These are phyloP conservation scores for Alternaria arbusti DNA, from an alignment of 2,329 filamentous ascomycete genomes.

Conservation along the genomic window DNA sequence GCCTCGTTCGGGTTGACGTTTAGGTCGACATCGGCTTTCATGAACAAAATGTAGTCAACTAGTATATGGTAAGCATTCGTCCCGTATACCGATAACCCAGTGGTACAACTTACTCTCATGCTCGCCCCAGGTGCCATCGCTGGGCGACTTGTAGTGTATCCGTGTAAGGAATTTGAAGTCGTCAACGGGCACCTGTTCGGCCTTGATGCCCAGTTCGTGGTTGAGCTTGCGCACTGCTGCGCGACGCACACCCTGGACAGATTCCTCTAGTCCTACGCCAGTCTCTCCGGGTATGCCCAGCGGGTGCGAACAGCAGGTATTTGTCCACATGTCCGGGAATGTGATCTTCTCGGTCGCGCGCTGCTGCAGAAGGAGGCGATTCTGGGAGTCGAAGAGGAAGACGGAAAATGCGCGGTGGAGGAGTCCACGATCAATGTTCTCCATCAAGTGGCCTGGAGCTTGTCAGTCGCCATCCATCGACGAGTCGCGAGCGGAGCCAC, in stretches of 20 bases:
- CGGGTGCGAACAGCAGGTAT: slow-evolving; percentile 98
- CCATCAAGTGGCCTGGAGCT: slow-evolving; percentile 87
- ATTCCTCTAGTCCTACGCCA: slow-evolving; percentile 78
- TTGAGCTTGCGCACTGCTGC: slow-evolving; percentile 92
- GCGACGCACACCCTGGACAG: slow-evolving; percentile 84
- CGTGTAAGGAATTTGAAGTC: slow-evolving; percentile 93
- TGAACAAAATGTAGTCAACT: slow-evolving; percentile 99
- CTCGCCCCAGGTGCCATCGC: slow-evolving; percentile 97
- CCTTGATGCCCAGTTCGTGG: slow-evolving; percentile 92
- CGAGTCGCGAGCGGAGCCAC: slow-evolving; percentile 43
- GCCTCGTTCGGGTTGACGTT: slow-evolving; percentile 87
- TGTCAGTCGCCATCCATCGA: slow-evolving; percentile 16
- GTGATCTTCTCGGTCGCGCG: slow-evolving; percentile 97
- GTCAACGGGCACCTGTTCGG: slow-evolving; percentile 85
- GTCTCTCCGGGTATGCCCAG: slow-evolving; percentile 91
- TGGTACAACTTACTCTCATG: slow-evolving; percentile 78
- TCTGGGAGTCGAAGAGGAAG: slow-evolving; percentile 95
- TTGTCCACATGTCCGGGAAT: slow-evolving; percentile 99
- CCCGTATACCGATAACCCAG: neutral
- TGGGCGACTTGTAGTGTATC: slow-evolving; percentile 98
- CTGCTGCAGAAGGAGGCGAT: slow-evolving; percentile 93
- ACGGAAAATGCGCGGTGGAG: slow-evolving; percentile 97
- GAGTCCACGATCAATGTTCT: slow-evolving; percentile 95
- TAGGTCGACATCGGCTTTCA: slow-evolving; percentile 83
- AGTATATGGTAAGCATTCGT: slow-evolving; percentile 25